These are phyloP conservation scores for Phytophthora fragariae DNA, from an alignment of 352 stramenopile species.

Conservation along the genomic window DNA sequence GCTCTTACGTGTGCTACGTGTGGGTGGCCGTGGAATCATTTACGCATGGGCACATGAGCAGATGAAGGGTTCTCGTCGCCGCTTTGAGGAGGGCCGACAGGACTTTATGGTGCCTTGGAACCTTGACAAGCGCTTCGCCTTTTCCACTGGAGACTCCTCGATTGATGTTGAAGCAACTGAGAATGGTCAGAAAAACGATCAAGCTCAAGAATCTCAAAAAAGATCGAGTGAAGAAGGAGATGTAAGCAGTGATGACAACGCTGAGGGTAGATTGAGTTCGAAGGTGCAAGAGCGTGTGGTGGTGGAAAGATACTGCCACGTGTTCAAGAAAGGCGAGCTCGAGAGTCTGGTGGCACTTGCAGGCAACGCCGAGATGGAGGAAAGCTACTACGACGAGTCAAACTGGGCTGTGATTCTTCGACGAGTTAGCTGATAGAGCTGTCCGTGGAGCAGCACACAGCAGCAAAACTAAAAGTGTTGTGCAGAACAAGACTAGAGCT, in stretches of 20 bases:
- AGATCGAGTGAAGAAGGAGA: constrained; percentile 12
- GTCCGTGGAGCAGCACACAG: not conserved
- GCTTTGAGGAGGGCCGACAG: constrained; percentile 73
- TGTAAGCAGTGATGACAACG: constrained; percentile 19
- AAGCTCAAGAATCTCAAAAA: constrained; percentile 9
- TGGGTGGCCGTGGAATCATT: constrained; percentile 78
- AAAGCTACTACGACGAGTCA: constrained; percentile 87
- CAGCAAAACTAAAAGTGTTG: constrained; percentile 11
- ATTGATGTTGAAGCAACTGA: constrained; percentile 10
- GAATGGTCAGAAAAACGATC: constrained; percentile 7
- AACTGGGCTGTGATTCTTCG: constrained; percentile 89
- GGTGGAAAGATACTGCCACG: constrained; percentile 90
- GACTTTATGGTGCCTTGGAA: constrained; percentile 93
- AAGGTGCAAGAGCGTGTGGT: constrained; percentile 50
- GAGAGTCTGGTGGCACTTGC: constrained; percentile 69
- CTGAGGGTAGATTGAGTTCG: not conserved
- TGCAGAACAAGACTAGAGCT: constrained; percentile 23
- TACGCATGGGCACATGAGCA: constrained; percentile 91
- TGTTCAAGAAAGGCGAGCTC: constrained; percentile 89
- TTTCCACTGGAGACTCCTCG: constrained; percentile 18
- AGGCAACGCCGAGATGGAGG: constrained; percentile 67
- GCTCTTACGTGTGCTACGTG: constrained; percentile 73
- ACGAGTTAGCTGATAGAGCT: constrained; percentile 47
- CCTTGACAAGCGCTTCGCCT: constrained; percentile 78
- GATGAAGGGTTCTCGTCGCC: constrained; percentile 73